A percentile compares a stretch with the other conserved stretches of the same genome.
phyloP scores from a whole-genome alignment of 2,329 filamentous ascomycete species.

The Grosmannia huntii region DNA sequence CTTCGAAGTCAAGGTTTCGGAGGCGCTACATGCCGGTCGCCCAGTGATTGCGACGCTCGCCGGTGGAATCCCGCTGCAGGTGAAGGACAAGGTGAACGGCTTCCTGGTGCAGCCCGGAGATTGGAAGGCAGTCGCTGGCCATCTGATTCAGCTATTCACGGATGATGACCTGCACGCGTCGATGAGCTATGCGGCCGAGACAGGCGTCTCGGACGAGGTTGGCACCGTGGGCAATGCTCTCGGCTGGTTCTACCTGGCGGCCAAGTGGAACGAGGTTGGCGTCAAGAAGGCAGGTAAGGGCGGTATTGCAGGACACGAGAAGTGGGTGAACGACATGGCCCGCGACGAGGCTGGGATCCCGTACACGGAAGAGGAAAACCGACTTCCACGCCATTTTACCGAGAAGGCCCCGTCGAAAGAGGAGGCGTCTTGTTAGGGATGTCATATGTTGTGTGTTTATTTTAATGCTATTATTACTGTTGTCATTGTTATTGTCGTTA shows the following conservation, averaged over 20 bases:
- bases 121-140: conserved; percentile 52
- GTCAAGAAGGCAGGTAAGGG: conserved; percentile 25
- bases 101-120: conserved; percentile 64
- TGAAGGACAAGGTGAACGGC: conserved; percentile 58
- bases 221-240: conserved; percentile 69
- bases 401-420: conserved; percentile 13
- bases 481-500: not conserved
- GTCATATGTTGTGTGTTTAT: not conserved
- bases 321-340: conserved; percentile 65
- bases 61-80: conserved; percentile 71
- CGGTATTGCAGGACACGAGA: conserved; percentile 42
- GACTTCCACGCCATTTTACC: conserved; percentile 38
- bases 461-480: not conserved
- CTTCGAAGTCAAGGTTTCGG: conserved; percentile 78
- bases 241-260: conserved; percentile 65
- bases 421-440: not conserved
- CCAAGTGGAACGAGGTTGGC: conserved; percentile 46
- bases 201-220: conserved; percentile 67
- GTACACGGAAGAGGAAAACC: conserved; percentile 47
- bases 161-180: conserved; percentile 49
- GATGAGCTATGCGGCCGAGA: conserved; percentile 52
- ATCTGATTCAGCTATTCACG: conserved; percentile 54
- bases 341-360: conserved; percentile 48
- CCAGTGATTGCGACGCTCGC: conserved; percentile 64
- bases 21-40: conserved; percentile 67